Evolutionary conservation across 2,329 filamentous ascomycete species (phyloP).

Genomic region (Calcarisporium arbuscula): DNA sequence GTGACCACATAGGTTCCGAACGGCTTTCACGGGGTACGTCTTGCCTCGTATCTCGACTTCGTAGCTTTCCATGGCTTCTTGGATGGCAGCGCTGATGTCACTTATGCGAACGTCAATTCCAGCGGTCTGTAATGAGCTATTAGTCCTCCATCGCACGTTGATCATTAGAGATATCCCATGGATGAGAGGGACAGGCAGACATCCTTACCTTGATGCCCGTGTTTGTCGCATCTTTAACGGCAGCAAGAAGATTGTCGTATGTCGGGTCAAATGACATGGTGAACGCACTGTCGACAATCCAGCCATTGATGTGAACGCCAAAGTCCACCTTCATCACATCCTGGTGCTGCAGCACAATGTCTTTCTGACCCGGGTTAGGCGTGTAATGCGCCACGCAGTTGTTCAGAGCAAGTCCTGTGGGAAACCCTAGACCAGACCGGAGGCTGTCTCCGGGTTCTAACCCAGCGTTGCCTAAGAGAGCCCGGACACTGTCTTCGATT

Average conservation of each 20-base stretch:
- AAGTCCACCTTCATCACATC: slow-evolving; percentile 77
- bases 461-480: slow-evolving; percentile 66
- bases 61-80: slow-evolving; percentile 87
- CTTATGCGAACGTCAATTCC: slow-evolving; percentile 84
- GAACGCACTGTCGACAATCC: slow-evolving; percentile 73
- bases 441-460: slow-evolving; percentile 68
- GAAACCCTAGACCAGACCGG: slow-evolving; percentile 74
- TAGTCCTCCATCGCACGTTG: too few relatives aligned
- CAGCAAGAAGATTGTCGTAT: slow-evolving; percentile 65
- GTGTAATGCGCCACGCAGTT: slow-evolving; percentile 77
- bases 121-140: slow-evolving; percentile 33
- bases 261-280: slow-evolving; percentile 66
- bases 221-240: slow-evolving; percentile 69
- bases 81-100: slow-evolving; percentile 73
- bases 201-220: slow-evolving; percentile 61
- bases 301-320: slow-evolving; percentile 68
- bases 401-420: slow-evolving; percentile 74
- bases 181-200: fast-evolving
- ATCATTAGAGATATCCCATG: too few relatives aligned
- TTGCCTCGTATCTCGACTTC: slow-evolving; percentile 74
- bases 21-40: slow-evolving; percentile 71
- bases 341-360: slow-evolving; percentile 54
- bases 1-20: slow-evolving; percentile 78
- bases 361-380: slow-evolving; percentile 73
- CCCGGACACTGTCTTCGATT: slow-evolving; percentile 72